Conservation (phyloP, 2,329 filamentous ascomycete species). For the Botrytis sinoallii region DNA sequence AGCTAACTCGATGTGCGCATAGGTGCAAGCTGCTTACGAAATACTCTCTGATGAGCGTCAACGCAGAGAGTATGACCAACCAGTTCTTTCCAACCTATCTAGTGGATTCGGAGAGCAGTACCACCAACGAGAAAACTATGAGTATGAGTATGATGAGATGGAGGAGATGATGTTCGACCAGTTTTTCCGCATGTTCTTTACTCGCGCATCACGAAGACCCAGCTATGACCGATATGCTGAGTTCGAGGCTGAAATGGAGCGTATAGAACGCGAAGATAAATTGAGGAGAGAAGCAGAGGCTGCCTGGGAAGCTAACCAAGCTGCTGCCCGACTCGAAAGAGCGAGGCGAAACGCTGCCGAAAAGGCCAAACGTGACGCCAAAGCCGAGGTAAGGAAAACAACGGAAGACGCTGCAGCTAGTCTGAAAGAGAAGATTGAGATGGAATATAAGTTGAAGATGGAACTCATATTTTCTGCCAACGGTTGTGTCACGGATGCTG, state of each 20-base stretch:
- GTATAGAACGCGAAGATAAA: not conserved
- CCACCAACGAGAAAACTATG: not conserved
- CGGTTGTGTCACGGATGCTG: constrained; percentile 17
- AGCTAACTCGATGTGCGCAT: not conserved
- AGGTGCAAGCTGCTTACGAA: constrained; percentile 27
- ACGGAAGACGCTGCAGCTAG: not conserved
- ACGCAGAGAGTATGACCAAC: constrained; percentile 19
- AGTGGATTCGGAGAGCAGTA: not conserved
- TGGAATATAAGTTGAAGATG: constrained; percentile 2
- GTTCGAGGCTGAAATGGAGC: not conserved
- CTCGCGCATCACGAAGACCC: not conserved
- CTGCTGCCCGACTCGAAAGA: not conserved
- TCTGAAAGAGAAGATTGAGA: constrained; percentile 8
- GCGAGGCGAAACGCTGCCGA: not conserved
- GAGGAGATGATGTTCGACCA: not conserved
- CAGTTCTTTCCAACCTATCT: not conserved
- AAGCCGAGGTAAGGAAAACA: not conserved
- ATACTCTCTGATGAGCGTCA: constrained; percentile 20
- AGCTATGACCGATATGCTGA: too few species aligned
- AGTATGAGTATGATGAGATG: not conserved
- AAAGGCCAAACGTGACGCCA: not conserved
- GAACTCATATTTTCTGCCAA: constrained; percentile 16
- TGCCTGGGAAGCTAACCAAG: not conserved
- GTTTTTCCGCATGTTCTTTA: not conserved
- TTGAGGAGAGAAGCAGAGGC: not conserved